Conservation (phyloP, 129 eudicot species). For the Daucus carota region DNA sequence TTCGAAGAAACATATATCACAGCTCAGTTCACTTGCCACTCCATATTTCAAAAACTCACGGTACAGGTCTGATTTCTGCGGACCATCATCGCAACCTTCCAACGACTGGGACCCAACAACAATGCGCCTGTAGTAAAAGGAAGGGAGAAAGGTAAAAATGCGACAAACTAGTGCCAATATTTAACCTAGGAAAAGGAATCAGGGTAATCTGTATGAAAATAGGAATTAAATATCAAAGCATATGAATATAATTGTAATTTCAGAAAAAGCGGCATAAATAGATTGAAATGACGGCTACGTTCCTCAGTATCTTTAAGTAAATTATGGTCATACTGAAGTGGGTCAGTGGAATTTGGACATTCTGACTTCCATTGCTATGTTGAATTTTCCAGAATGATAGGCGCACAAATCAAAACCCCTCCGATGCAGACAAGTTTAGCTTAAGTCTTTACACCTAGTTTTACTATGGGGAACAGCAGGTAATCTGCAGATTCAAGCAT, state of each 20-base stretch:
- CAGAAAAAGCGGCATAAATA: not conserved
- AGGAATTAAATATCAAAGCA: not conserved
- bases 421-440: not conserved
- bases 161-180: not conserved
- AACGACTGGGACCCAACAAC: conserved; percentile 45
- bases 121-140: conserved; percentile 44
- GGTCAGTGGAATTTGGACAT: too few species aligned
- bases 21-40: conserved; percentile 32
- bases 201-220: not conserved
- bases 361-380: too few species aligned
- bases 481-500: not conserved
- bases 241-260: not conserved
- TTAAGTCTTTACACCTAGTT: not conserved
- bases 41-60: conserved; percentile 33
- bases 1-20: not conserved
- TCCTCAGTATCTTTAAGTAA: not conserved
- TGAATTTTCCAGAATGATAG: too few species aligned
- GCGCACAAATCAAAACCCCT: not conserved
- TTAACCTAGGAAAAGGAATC: not conserved
- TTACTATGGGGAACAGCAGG: not conserved
- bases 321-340: too few species aligned
- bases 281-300: conserved; percentile 1
- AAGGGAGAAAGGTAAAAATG: conserved; percentile 4
- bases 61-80: conserved; percentile 28
- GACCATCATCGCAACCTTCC: conserved; percentile 28